phyloP scores from a whole-genome alignment of 495 filamentous ascomycete species.

The Penicillium cinerascens region DNA sequence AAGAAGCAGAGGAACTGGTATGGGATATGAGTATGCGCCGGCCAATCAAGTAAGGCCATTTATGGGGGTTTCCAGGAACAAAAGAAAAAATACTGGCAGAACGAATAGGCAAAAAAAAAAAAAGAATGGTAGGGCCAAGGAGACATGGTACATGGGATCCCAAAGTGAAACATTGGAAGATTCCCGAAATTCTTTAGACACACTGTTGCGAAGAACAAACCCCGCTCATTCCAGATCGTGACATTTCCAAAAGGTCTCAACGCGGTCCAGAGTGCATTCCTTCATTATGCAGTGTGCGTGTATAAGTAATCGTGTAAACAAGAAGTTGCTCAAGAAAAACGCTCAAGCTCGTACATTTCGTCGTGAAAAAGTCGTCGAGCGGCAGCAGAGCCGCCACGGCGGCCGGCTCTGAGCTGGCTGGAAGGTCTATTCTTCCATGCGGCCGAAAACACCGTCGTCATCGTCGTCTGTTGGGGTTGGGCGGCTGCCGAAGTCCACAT shows the following conservation, averaged over 20 bases:
- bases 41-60: conserved; percentile 22
- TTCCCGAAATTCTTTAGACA: conserved; percentile 21
- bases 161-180: conserved; percentile 8
- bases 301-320: conserved; percentile 23
- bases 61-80: conserved; percentile 22
- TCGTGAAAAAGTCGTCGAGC: conserved; percentile 26
- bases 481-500: conserved; percentile 72
- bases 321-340: conserved; percentile 29
- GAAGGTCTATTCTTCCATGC: conserved; percentile 78
- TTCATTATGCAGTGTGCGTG: conserved; percentile 21
- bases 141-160: conserved; percentile 31
- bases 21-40: conserved; percentile 29
- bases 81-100: conserved; percentile 2
- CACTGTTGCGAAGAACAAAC: conserved; percentile 12
- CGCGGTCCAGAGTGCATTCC: conserved; percentile 5
- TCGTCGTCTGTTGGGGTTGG: conserved; percentile 76
- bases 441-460: conserved; percentile 91
- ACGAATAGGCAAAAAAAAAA: conserved; percentile 8
- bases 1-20: conserved; percentile 1
- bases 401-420: conserved; percentile 1
- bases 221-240: neutral
- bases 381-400: conserved; percentile 3
- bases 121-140: conserved; percentile 26
- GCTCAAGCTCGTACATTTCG: conserved; percentile 44
- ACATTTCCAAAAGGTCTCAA: neutral